Conservation (phyloP, 208 protist species). For the Leishmania martiniquensis region DNA sequence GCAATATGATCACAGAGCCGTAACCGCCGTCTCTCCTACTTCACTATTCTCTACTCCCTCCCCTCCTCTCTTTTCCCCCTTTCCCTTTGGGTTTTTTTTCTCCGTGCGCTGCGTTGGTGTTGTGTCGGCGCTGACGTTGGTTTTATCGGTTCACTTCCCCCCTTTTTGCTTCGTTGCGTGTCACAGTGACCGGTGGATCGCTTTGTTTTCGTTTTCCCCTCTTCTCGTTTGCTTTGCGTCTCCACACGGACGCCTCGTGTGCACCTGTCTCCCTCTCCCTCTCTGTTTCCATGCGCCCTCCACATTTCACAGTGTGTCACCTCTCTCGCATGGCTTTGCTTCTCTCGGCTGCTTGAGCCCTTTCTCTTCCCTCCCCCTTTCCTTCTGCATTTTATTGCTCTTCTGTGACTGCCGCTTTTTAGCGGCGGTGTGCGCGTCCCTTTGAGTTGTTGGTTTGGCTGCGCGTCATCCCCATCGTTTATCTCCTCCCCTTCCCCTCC, state of each 20-base stretch:
- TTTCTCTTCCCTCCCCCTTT: constrained; percentile 6
- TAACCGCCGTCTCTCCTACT: too few relatives aligned
- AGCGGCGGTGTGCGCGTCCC: neutral
- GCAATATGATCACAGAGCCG: neutral
- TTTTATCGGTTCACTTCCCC: constrained; percentile 14
- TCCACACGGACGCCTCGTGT: neutral
- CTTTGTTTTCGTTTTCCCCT: constrained; percentile 5
- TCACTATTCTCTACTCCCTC: neutral
- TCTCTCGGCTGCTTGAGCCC: too few relatives aligned
- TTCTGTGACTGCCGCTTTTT: constrained; percentile 15
- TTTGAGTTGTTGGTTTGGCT: too few relatives aligned
- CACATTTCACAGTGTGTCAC: neutral
- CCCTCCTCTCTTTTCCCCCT: neutral
- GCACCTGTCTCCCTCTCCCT: constrained; percentile 3
- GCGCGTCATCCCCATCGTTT: neutral
- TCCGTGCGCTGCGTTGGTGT: neutral
- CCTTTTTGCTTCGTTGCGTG: neutral
- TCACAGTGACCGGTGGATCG: too few relatives aligned
- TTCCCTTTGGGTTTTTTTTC: neutral
- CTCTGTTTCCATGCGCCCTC: neutral
- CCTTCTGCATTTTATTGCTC: neutral
- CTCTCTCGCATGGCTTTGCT: neutral
- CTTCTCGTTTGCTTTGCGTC: neutral
- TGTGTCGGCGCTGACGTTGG: neutral
- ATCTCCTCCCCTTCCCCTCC: neutral